Percentiles rank a stretch among this genome's conserved stretches.
Evolutionary conservation across 352 stramenopile genomes (phyloP).

Genomic region (Globisporangium cystogenes): DNA sequence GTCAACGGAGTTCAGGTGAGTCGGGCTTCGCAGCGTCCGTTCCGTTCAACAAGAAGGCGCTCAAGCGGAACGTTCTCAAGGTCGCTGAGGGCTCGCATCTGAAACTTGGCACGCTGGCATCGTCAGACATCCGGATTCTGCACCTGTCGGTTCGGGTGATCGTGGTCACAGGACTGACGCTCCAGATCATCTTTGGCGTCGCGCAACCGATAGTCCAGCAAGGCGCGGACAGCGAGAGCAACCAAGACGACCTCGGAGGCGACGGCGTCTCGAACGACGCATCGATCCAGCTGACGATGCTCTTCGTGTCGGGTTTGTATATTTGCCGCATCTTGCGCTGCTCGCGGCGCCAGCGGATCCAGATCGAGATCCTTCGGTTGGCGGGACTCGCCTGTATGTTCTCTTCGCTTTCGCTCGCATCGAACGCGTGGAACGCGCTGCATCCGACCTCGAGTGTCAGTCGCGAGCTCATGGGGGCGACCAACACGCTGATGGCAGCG

Average conservation of each 20-base stretch:
- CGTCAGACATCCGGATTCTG: slow-evolving; percentile 18
- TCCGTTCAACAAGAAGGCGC: slow-evolving; percentile 24
- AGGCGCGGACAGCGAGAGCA: background rate
- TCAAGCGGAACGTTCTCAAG: slow-evolving; percentile 20
- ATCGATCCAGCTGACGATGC: slow-evolving; percentile 5
- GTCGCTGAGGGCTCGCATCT: slow-evolving; percentile 17
- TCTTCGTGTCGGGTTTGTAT: slow-evolving; percentile 16
- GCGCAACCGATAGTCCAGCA: background rate
- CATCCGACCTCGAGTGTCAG: background rate
- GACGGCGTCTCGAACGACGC: slow-evolving; percentile 4
- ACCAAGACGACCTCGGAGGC: slow-evolving; percentile 12
- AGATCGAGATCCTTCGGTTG: slow-evolving; percentile 17
- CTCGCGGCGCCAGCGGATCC: slow-evolving; percentile 16
- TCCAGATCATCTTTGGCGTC: slow-evolving; percentile 12
- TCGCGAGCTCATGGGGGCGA: slow-evolving; percentile 18
- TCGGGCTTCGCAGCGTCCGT: background rate
- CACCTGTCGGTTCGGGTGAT: slow-evolving; percentile 12
- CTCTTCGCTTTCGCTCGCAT: slow-evolving; percentile 12
- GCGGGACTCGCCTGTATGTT: slow-evolving; percentile 9
- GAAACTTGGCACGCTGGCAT: slow-evolving; percentile 20
- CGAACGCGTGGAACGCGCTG: slow-evolving; percentile 18
- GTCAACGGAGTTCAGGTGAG: background rate
- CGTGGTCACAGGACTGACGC: slow-evolving; percentile 8
- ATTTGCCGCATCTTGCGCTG: slow-evolving; percentile 12
- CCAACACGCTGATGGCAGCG: slow-evolving; percentile 21